Evolutionary conservation across 331 rosid genomes (phyloP).

Genomic region (Saraca asoca): DNA sequence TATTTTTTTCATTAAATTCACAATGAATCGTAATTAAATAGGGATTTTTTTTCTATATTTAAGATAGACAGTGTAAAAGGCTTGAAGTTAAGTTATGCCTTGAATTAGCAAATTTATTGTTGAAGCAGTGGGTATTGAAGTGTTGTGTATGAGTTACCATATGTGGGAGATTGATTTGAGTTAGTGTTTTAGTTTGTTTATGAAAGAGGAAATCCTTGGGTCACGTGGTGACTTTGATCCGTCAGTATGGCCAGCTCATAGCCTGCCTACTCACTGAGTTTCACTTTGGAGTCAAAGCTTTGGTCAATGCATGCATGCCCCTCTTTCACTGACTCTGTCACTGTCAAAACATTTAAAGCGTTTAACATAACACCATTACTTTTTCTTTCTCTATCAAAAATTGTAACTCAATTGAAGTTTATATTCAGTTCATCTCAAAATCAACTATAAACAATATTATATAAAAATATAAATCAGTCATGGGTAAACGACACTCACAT

Average conservation of each 20-base stretch:
- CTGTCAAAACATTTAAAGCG: constrained; percentile 25
- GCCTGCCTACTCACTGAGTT: constrained; percentile 19
- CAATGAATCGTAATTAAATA: too few species aligned
- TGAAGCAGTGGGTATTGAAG: neutral
- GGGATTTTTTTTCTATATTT: too few species aligned
- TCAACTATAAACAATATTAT: too few species aligned
- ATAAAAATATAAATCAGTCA: too few species aligned
- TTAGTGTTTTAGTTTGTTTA: neutral
- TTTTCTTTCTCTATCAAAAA: too few species aligned
- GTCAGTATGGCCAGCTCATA: constrained; percentile 74
- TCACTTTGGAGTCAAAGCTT: constrained; percentile 59
- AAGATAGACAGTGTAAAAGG: neutral
- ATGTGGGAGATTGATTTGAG: neutral
- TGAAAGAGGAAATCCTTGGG: constrained; percentile 24
- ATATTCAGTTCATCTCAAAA: too few species aligned
- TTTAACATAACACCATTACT: constrained; percentile 25
- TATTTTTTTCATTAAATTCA: too few species aligned
- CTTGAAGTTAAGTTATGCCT: constrained; percentile 7
- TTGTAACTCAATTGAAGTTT: too few species aligned
- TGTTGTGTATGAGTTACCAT: neutral
- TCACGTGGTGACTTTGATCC: constrained; percentile 70
- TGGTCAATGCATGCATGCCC: constrained; percentile 64
- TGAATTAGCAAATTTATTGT: constrained; percentile 19
- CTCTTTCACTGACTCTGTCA: constrained; percentile 45
- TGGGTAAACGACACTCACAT: too few species aligned